A percentile compares a stretch with the other conserved stretches of the same genome.
These are phyloP conservation scores for Pinus albicaulis DNA, from an alignment of 75 land plant species.

Conservation along the genomic window DNA sequence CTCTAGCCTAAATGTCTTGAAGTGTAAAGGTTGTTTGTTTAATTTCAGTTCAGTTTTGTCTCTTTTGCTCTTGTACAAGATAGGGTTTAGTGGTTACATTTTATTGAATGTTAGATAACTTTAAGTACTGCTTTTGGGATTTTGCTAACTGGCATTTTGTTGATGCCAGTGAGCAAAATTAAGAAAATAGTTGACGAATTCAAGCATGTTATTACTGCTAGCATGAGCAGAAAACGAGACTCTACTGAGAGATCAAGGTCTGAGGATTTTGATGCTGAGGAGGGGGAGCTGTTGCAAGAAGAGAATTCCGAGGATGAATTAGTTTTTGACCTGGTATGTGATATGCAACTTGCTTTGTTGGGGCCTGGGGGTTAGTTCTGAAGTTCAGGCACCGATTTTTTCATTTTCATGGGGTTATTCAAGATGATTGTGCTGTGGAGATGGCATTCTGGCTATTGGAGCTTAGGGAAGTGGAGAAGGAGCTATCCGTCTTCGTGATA, in stretches of 20 bases:
- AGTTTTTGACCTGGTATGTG: constrained; percentile 45
- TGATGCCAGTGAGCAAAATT: constrained; percentile 21
- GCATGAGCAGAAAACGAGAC: constrained; percentile 41
- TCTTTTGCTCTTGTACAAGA: too few species aligned
- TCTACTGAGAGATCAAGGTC: constrained; percentile 33
- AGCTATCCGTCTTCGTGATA: too few species aligned
- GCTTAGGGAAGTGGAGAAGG: too few species aligned
- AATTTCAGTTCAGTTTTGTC: too few species aligned
- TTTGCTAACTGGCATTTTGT: neutral
- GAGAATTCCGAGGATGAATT: constrained; percentile 55
- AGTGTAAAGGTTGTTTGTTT: too few species aligned
- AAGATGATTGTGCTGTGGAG: too few species aligned
- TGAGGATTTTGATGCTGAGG: constrained; percentile 60
- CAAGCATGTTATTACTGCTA: constrained; percentile 51
- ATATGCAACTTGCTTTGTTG: neutral
- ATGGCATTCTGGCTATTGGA: too few species aligned
- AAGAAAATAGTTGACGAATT: constrained; percentile 49
- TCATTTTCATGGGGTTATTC: neutral
- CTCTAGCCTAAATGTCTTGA: too few species aligned
- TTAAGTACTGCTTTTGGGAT: neutral
- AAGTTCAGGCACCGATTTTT: neutral
- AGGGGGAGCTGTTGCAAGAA: constrained; percentile 44
- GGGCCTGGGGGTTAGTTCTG: neutral
- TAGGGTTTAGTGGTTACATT: too few species aligned
- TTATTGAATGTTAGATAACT: neutral